Percentiles rank a stretch among this genome's conserved stretches.
These are phyloP conservation scores for Tricholoma saponaceum DNA, from an alignment of 768 basidiomycete genomes.

Conservation along the genomic window DNA sequence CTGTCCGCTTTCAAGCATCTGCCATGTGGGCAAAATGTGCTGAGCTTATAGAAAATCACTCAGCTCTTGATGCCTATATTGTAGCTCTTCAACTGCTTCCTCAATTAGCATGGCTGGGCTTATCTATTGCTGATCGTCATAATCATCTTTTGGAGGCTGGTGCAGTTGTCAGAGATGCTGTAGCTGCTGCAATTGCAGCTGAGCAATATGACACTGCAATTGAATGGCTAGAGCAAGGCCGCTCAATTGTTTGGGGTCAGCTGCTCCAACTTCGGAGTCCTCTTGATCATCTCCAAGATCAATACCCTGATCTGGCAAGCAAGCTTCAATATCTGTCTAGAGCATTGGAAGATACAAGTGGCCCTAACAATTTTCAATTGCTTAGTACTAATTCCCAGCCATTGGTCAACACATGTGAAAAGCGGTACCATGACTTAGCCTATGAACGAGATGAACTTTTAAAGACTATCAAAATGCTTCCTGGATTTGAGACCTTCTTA, in stretches of 20 bases:
- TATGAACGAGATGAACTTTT: not conserved
- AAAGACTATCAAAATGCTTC: not conserved
- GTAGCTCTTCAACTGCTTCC: constrained; percentile 2
- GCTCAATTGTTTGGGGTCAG: constrained; percentile 25
- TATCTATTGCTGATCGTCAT: not conserved
- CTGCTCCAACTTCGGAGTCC: constrained; percentile 19
- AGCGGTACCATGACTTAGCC: not conserved
- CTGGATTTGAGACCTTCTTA: not conserved
- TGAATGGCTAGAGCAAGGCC: constrained; percentile 30
- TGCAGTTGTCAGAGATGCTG: constrained; percentile 10
- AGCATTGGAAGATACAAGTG: not conserved
- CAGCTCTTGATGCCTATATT: not conserved
- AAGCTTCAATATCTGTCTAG: not conserved
- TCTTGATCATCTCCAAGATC: constrained; percentile 9
- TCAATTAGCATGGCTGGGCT: not conserved
- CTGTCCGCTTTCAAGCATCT: not conserved
- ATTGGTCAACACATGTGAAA: not conserved
- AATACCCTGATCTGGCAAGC: not conserved
- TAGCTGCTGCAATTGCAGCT: constrained; percentile 19
- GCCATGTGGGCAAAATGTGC: not conserved
- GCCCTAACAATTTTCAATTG: not conserved
- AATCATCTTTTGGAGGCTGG: not conserved
- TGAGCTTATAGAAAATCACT: not conserved
- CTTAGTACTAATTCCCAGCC: too few species aligned
- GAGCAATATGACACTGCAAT: constrained; percentile 21